phyloP scores from a whole-genome alignment of 2,329 filamentous ascomycete species.

The Stagonosporopsis rhizophila region DNA sequence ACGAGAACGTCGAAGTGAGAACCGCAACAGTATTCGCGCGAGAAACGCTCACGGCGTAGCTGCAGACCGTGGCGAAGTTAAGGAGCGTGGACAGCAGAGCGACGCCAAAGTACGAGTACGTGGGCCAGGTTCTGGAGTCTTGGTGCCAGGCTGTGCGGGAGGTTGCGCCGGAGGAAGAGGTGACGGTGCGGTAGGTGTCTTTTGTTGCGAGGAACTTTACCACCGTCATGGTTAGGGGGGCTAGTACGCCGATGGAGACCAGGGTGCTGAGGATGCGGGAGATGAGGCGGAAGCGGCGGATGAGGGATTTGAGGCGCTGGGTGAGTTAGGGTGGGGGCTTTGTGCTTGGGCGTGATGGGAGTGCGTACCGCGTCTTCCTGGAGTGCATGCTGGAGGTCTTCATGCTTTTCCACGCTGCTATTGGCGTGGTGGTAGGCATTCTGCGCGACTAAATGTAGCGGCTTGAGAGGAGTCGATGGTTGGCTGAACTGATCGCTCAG shows the following conservation, averaged over 20 bases:
- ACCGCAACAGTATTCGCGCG: constrained; percentile 44
- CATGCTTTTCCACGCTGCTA: constrained; percentile 21
- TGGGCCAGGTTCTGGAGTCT: constrained; percentile 49
- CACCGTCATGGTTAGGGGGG: constrained; percentile 48
- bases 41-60: constrained; percentile 42
- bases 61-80: constrained; percentile 45
- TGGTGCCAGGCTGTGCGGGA: constrained; percentile 50
- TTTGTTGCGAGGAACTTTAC: constrained; percentile 49
- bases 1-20: constrained; percentile 39
- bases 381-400: constrained; percentile 25
- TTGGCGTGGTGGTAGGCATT: constrained; percentile 16
- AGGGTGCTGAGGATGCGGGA: constrained; percentile 45
- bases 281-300: constrained; percentile 48
- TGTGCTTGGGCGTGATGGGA: neutral
- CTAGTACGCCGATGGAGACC: constrained; percentile 45
- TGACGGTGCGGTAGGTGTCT: constrained; percentile 35
- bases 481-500: constrained; percentile 13
- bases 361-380: constrained; percentile 32
- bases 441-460: constrained; percentile 21
- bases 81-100: constrained; percentile 42
- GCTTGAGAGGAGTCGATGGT: constrained; percentile 23
- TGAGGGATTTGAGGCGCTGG: constrained; percentile 47
- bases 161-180: constrained; percentile 23
- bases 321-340: constrained; percentile 2
- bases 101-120: constrained; percentile 50